Conservation (phyloP, 1,284 basidiomycete genomes). For the Irpex rosettiformis region DNA sequence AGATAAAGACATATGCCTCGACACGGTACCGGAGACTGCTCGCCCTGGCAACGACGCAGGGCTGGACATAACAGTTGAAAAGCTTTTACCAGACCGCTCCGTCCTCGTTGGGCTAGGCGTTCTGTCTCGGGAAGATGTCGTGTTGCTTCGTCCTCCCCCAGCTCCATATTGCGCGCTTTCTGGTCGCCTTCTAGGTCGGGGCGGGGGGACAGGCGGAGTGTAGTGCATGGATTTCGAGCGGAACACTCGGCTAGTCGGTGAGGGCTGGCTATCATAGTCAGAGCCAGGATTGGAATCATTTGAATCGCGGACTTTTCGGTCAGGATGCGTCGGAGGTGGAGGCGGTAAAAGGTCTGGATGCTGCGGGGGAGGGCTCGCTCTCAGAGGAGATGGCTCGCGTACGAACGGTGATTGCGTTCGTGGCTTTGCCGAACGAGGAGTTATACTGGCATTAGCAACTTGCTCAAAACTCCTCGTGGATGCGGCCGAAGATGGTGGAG, state of each 20-base stretch:
- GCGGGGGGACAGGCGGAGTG: constrained; percentile 39
- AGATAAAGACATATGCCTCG: constrained; percentile 36
- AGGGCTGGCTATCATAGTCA: constrained; percentile 19
- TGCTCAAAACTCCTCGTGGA: constrained; percentile 37
- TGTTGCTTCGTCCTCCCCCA: constrained; percentile 19
- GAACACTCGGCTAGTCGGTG: constrained; percentile 35
- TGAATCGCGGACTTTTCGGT: constrained; percentile 36
- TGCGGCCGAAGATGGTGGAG: constrained; percentile 29
- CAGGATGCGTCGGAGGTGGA: constrained; percentile 53
- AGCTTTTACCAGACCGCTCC: constrained; percentile 5
- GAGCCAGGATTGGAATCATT: constrained; percentile 7
- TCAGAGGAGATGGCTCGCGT: constrained; percentile 5
- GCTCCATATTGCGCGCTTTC: constrained; percentile 52
- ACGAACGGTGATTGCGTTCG: constrained; percentile 15
- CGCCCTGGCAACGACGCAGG: constrained; percentile 7
- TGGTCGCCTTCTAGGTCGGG: constrained; percentile 43
- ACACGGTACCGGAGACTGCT: constrained; percentile 20
- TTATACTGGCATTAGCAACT: constrained; percentile 36
- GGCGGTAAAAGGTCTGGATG: constrained; percentile 18
- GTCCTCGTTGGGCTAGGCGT: constrained; percentile 12
- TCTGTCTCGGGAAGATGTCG: constrained; percentile 3
- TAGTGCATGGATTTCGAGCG: constrained; percentile 58
- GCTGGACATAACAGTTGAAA: constrained; percentile 6
- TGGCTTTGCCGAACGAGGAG: constrained; percentile 21
- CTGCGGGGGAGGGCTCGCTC: constrained; percentile 9